A percentile compares a stretch with the other conserved stretches of the same genome.
Conservation (phyloP, 768 basidiomycete species). For the Phylloporus scabripes region DNA sequence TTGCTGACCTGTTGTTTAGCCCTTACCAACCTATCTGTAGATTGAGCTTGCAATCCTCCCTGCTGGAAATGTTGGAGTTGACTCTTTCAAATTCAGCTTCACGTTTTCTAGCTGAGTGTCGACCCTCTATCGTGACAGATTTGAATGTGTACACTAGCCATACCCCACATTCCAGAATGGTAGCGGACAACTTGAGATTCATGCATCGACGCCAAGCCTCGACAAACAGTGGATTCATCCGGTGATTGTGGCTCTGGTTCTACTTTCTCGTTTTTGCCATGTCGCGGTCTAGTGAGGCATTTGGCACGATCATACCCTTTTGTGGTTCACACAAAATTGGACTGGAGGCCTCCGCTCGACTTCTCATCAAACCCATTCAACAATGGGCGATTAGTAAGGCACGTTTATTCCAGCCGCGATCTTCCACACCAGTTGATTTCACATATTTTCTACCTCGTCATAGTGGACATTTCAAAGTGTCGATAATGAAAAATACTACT, state of each 20-base stretch:
- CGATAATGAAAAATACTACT: not conserved
- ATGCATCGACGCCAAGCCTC: not conserved
- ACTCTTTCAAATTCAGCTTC: conserved; percentile 8
- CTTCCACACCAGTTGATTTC: not conserved
- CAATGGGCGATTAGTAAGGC: not conserved
- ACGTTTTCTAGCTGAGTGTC: not conserved
- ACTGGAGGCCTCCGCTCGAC: not conserved
- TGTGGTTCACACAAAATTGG: not conserved
- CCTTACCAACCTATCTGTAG: not conserved
- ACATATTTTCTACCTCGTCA: not conserved
- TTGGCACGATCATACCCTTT: not conserved
- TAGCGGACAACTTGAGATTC: not conserved
- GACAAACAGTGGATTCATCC: not conserved
- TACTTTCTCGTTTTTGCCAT: not conserved
- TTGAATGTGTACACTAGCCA: not conserved
- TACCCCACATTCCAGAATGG: too few species aligned
- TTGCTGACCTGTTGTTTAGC: too few species aligned
- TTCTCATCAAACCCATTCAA: not conserved
- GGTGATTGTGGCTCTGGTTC: not conserved
- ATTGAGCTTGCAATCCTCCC: conserved; percentile 7
- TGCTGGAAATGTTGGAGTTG: not conserved
- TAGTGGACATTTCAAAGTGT: conserved; percentile 3
- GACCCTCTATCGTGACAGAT: not conserved
- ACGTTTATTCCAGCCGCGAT: not conserved
- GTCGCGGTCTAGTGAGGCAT: not conserved